Conservation (phyloP, 768 basidiomycete species). For the Zangia roseola region DNA sequence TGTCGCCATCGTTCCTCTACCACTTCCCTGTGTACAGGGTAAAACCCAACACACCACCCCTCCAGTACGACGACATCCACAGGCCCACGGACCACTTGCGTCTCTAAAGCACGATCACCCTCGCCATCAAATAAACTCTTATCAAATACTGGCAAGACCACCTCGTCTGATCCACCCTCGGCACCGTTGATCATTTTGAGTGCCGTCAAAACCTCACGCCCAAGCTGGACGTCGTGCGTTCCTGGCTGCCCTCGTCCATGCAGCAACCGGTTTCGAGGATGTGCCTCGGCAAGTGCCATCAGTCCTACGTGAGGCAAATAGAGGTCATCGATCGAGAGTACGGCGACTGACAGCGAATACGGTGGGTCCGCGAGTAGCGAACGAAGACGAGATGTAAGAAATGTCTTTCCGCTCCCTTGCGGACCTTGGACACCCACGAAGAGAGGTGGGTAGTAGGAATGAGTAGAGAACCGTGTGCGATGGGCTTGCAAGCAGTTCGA, state of each 20-base stretch:
- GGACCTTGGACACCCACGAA: conserved; percentile 91
- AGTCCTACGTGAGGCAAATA: conserved; percentile 75
- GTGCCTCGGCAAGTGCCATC: conserved; percentile 45
- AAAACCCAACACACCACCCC: conserved; percentile 95
- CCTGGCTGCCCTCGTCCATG: conserved; percentile 90
- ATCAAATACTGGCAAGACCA: conserved; percentile 79
- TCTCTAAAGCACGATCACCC: conserved; percentile 69
- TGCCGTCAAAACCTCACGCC: conserved; percentile 46
- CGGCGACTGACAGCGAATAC: conserved; percentile 52
- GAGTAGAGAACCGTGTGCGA: conserved; percentile 19
- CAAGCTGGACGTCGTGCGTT: conserved; percentile 82
- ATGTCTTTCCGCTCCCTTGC: conserved; percentile 93
- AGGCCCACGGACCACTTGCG: conserved; percentile 44
- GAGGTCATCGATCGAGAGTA: conserved; percentile 81
- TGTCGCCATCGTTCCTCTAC: conserved; percentile 53
- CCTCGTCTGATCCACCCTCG: conserved; percentile 3
- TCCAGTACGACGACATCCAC: conserved; percentile 88
- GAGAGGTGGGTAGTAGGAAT: conserved; percentile 47
- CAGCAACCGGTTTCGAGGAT: conserved; percentile 63
- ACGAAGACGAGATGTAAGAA: conserved; percentile 60
- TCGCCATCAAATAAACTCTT: conserved; percentile 80
- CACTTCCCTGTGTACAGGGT: conserved; percentile 51
- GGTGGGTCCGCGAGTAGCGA: conserved; percentile 42
- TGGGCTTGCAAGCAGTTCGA: conserved; percentile 34
- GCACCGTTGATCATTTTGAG: conserved; percentile 44